Percentiles rank a stretch among this genome's conserved stretches.
Evolutionary conservation across 2,329 filamentous ascomycete genomes (phyloP).

Genomic region (Cercospora sp.): DNA sequence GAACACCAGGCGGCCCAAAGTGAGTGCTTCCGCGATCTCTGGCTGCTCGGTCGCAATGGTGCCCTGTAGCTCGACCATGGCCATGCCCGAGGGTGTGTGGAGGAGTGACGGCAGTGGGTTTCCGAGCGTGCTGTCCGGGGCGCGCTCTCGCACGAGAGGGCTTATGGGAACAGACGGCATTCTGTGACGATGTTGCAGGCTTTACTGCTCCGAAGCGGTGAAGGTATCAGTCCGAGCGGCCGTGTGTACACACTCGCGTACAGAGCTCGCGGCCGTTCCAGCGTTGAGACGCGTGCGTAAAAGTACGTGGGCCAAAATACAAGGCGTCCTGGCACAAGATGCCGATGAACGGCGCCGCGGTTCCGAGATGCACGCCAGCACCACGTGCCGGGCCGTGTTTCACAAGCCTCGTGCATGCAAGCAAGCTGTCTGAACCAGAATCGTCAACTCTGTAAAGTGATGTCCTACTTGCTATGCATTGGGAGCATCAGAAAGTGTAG

Average conservation of each 20-base stretch:
- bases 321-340: background rate
- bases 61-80: slow-evolving; percentile 89
- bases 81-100: slow-evolving; percentile 84
- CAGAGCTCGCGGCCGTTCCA: background rate
- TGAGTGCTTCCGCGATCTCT: slow-evolving; percentile 41
- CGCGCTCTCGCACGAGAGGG: background rate
- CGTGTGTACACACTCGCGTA: background rate
- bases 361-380: background rate
- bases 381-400: background rate
- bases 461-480: background rate
- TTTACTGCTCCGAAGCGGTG: background rate
- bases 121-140: background rate
- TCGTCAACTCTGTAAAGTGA: background rate
- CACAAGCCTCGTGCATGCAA: background rate
- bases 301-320: background rate
- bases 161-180: slow-evolving; percentile 3
- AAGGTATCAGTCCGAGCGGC: background rate
- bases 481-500: background rate
- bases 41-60: slow-evolving; percentile 71
- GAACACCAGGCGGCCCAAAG: slow-evolving; percentile 74
- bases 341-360: background rate
- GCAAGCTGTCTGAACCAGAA: background rate
- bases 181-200: background rate
- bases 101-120: slow-evolving; percentile 77
- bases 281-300: background rate